These are phyloP conservation scores for Puccinia horiana DNA, from an alignment of 1,284 basidiomycete species.

Conservation along the genomic window DNA sequence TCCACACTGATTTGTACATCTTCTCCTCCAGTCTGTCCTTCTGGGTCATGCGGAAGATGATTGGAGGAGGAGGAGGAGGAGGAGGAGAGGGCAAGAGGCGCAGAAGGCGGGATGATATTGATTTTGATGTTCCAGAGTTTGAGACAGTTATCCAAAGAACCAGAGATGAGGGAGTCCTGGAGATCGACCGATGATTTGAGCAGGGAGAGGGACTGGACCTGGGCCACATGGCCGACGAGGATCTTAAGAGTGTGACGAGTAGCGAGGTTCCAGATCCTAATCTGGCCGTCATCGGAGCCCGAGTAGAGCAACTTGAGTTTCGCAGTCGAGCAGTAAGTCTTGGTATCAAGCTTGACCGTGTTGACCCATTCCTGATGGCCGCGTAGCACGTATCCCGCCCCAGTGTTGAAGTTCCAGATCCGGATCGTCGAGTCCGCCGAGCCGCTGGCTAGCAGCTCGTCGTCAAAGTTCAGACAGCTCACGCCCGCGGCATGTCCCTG, in stretches of 20 bases:
- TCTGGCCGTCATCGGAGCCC: slow-evolving; percentile 88
- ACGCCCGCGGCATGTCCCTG: slow-evolving; percentile 91
- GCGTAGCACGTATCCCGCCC: slow-evolving; percentile 85
- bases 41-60: neutral
- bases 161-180: slow-evolving; percentile 76
- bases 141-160: slow-evolving; percentile 92
- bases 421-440: slow-evolving; percentile 80
- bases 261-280: slow-evolving; percentile 90
- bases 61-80: neutral
- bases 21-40: neutral
- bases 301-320: slow-evolving; percentile 84
- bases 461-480: slow-evolving; percentile 87
- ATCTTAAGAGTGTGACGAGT: slow-evolving; percentile 77
- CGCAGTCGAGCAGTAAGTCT: slow-evolving; percentile 51
- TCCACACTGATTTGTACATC: slow-evolving; percentile 54
- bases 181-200: slow-evolving; percentile 60
- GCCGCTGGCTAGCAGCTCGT: slow-evolving; percentile 85
- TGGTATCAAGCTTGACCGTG: slow-evolving; percentile 69
- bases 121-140: slow-evolving; percentile 95
- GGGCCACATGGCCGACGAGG: slow-evolving; percentile 87
- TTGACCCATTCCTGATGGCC: slow-evolving; percentile 98
- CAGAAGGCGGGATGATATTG: slow-evolving; percentile 52
- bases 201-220: slow-evolving; percentile 87
- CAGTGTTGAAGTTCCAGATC: slow-evolving; percentile 87
- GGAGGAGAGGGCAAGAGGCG: neutral